Conservation (phyloP, 441 rosid species). For the Arabidopsis lyrata region DNA sequence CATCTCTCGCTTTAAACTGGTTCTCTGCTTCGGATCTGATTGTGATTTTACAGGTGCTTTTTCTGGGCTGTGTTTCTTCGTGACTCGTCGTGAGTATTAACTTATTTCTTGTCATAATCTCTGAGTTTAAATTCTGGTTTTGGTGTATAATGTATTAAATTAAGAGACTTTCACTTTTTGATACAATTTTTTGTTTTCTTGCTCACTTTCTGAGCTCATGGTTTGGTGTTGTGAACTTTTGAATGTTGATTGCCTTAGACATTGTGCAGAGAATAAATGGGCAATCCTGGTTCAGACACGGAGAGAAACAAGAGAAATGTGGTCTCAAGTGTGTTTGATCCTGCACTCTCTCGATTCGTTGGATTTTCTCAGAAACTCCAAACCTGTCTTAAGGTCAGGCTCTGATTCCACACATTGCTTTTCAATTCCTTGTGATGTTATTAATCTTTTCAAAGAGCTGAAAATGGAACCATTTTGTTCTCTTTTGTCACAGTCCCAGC, state of each 20-base stretch:
- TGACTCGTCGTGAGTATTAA: no score
- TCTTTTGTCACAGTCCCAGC: constrained; percentile 40
- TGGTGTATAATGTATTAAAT: not conserved
- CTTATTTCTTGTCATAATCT: no score
- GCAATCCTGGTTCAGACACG: constrained; percentile 22
- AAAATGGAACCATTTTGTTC: no score
- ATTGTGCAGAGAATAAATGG: constrained; percentile 34
- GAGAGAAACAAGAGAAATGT: constrained; percentile 45
- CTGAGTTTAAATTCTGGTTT: not conserved
- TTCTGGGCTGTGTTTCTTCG: constrained; percentile 22
- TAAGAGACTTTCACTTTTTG: not conserved
- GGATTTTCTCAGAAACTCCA: constrained; percentile 55
- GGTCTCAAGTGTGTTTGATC: constrained; percentile 58
- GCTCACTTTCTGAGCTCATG: constrained; percentile 22
- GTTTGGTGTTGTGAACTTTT: constrained; percentile 2
- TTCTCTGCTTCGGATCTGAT: constrained; percentile 30
- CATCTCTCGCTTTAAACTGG: constrained; percentile 22
- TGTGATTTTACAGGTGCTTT: constrained; percentile 29
- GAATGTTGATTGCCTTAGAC: constrained; percentile 6
- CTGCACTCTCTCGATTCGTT: constrained; percentile 56
- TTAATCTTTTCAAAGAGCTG: no score
- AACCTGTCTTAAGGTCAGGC: constrained; percentile 59
- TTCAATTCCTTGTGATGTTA: constrained; percentile 5
- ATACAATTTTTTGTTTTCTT: not conserved
- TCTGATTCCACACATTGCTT: not conserved